These are phyloP conservation scores for Amesomyces nigricolor DNA, from an alignment of 2,329 filamentous ascomycete genomes.

Conservation along the genomic window DNA sequence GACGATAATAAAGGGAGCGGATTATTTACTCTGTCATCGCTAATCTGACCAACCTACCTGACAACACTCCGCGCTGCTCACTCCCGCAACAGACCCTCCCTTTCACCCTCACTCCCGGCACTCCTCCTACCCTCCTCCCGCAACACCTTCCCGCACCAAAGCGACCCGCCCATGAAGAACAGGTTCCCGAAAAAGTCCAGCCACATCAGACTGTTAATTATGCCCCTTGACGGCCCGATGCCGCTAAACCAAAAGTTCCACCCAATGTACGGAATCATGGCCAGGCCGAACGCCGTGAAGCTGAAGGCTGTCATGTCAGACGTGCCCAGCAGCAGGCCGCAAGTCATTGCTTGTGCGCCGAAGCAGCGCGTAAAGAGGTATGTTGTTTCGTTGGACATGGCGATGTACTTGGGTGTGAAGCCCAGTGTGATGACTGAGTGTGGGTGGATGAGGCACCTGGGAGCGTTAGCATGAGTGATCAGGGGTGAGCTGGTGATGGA, in stretches of 20 bases:
- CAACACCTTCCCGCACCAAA: constrained; percentile 20
- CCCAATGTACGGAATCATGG: constrained; percentile 22
- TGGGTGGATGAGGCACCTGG: constrained; percentile 21
- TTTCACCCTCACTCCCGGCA: background rate
- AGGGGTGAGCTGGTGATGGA: background rate
- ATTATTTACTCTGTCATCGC: too few relatives aligned
- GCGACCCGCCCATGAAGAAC: constrained; percentile 18
- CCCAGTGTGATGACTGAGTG: constrained; percentile 19
- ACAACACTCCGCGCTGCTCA: background rate
- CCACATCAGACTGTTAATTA: constrained; percentile 19
- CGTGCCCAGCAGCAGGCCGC: constrained; percentile 21
- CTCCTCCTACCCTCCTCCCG: constrained; percentile 12
- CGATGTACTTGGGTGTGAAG: constrained; percentile 19
- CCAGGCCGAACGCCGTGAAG: constrained; percentile 21
- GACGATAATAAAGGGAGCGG: too few relatives aligned
- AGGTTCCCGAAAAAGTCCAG: constrained; percentile 22
- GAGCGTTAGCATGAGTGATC: background rate
- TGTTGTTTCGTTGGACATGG: constrained; percentile 17
- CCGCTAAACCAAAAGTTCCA: constrained; percentile 21
- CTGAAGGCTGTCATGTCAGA: constrained; percentile 20
- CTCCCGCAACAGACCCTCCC: background rate
- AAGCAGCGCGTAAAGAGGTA: constrained; percentile 20
- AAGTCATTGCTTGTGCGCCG: constrained; percentile 24
- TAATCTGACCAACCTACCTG: too few relatives aligned
- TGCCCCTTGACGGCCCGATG: constrained; percentile 16